Percentiles rank a stretch among this genome's conserved stretches.
These are phyloP conservation scores for Termitomyces bulborhizus DNA, from an alignment of 768 basidiomycete species.

Conservation along the genomic window DNA sequence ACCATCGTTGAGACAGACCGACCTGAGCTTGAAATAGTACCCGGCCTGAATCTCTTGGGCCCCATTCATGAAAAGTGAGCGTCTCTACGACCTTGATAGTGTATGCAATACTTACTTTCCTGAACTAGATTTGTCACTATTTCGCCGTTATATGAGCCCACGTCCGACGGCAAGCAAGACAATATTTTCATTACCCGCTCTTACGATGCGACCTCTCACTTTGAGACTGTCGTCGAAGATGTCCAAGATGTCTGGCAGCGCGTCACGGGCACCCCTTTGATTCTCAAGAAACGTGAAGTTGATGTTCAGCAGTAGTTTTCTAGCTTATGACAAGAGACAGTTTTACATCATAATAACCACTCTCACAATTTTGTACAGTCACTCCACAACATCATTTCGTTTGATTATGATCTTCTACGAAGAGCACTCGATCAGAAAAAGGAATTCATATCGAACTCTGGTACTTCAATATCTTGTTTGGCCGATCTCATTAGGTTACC, in stretches of 20 bases:
- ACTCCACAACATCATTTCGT: conserved; percentile 9
- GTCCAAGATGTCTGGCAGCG: conserved; percentile 96
- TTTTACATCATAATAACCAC: background rate
- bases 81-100: background rate
- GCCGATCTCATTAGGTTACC: conserved; percentile 89
- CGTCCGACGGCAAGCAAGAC: conserved; percentile 72
- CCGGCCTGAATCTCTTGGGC: conserved; percentile 88
- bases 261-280: conserved; percentile 69
- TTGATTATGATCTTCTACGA: background rate
- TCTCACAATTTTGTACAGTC: background rate
- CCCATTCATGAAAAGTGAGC: conserved; percentile 90
- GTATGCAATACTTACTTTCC: background rate
- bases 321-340: conserved; percentile 16
- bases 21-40: conserved; percentile 89
- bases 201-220: conserved; percentile 98
- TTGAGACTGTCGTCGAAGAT: conserved; percentile 97
- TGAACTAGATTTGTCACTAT: conserved; percentile 79
- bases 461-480: conserved; percentile 78
- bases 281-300: conserved; percentile 82
- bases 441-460: conserved; percentile 83
- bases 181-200: conserved; percentile 97
- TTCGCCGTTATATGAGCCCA: conserved; percentile 84
- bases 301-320: conserved; percentile 40
- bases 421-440: conserved; percentile 44
- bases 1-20: conserved; percentile 94